Evolutionary conservation across 176 grass and related monocot genomes (phyloP), one percentile per base, ranked within the genome.

Genomic region (Bolboschoenus planiculmis): DNA sequence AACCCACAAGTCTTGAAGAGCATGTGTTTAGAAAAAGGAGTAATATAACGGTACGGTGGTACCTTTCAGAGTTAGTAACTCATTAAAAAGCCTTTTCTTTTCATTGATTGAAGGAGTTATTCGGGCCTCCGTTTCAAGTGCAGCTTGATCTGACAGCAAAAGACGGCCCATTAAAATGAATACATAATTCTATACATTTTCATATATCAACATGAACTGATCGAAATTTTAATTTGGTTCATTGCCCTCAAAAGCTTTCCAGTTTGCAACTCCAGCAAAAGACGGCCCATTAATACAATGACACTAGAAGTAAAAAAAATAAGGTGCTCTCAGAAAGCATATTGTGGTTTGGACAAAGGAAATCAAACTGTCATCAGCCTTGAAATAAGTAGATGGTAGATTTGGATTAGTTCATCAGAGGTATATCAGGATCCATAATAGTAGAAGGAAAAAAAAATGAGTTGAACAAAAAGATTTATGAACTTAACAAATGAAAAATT

Each of bases 51-150:
- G n/a, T n/a, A n/a, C n/a, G n/a, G n/a, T n/a, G n/a, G 21, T 92
- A 94, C 95, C 96, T 91, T 95, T 95, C 62, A 93, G 82, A 33
- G 92, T 98, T 71, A 98, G 76, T 63, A 98, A 85, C 65, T 93
- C 90, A 86, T 98, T 98, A 86, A 98, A 98, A 87, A 99, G 80
- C 55, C 65, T 90, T 90, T 93, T 99, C 82, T 95, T 99, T 85
- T 99, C 96, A 77, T 95, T 89, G 79, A 95, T 89, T 84, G 91
- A 80, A 64, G 96, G 96, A 84, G 86, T 83, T 56, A 98, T 93
- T 90, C 92, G 94, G 84, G 92, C 91, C 87, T 95, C 92, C 43
- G 87, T 88, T 90, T 99, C 96, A 85, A 95, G 84, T 84, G 96
- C 87, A 86, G 91, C 92, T 91, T 99, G 91, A 95, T 99, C 96